phyloP scores from a whole-genome alignment of 805 yeast species.

The Pichia rugopelliculosa region DNA sequence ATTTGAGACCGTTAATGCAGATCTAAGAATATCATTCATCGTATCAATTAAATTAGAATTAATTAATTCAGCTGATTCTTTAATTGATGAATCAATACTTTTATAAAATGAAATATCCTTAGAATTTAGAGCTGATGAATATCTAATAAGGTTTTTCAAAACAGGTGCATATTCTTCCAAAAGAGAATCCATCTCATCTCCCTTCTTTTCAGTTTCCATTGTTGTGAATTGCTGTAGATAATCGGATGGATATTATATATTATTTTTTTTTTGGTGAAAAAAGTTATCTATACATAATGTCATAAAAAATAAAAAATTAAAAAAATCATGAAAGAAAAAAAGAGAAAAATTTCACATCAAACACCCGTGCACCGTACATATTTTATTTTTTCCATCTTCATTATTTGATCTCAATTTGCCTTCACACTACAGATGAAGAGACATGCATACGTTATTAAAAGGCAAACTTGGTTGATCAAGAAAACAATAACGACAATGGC shows the following conservation, averaged over 20 bases:
- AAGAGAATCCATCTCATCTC: neutral
- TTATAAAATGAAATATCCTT: conserved; percentile 75
- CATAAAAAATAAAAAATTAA: neutral
- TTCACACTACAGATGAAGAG: neutral
- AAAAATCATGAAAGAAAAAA: neutral
- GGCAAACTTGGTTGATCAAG: neutral
- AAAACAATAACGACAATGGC: neutral
- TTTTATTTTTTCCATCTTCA: neutral
- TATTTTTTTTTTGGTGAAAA: no score
- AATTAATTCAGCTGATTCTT: conserved; percentile 35
- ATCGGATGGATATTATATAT: no score
- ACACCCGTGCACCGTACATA: neutral
- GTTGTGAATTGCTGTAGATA: neutral
- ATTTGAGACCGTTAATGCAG: conserved; percentile 18
- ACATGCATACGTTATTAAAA: neutral
- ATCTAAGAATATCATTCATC: conserved; percentile 37
- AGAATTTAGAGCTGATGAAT: conserved; percentile 62
- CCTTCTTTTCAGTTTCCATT: neutral
- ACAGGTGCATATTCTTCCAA: conserved; percentile 34
- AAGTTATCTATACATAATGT: no score
- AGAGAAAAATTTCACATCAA: no score
- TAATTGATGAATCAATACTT: conserved; percentile 48
- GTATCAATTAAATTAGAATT: conserved; percentile 4
- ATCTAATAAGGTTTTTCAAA: conserved; percentile 52
- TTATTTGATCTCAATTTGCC: neutral